phyloP scores from a whole-genome alignment of 129 eudicot species.

The Dittrichia graveolens region DNA sequence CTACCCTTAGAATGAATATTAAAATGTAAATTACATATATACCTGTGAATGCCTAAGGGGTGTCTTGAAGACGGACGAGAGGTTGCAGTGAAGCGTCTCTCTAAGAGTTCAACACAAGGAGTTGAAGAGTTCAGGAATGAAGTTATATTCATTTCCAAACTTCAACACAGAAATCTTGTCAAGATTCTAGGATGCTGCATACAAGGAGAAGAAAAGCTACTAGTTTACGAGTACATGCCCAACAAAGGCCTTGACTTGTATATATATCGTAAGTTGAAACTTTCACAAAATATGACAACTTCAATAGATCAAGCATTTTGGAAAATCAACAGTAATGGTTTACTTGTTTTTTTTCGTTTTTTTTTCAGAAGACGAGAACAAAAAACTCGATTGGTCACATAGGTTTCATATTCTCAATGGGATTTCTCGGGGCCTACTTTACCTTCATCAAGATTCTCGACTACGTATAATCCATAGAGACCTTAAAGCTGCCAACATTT shows the following conservation, averaged over 20 bases:
- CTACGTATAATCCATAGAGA: conserved; percentile 56
- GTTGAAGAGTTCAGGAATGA: conserved; percentile 55
- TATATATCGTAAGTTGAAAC: background rate
- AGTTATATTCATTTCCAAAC: conserved; percentile 47
- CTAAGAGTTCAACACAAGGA: conserved; percentile 50
- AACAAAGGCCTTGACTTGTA: conserved; percentile 42
- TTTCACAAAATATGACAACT: background rate
- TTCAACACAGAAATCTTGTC: conserved; percentile 71
- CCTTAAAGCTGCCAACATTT: conserved; percentile 53
- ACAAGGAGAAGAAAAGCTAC: conserved; percentile 47
- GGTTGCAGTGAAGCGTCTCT: conserved; percentile 63
- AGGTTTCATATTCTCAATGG: conserved; percentile 45
- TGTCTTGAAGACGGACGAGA: conserved; percentile 43
- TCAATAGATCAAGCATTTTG: too few relatives aligned
- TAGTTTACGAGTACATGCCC: conserved; percentile 51
- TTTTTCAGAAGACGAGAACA: conserved; percentile 27
- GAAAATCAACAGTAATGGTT: too few relatives aligned
- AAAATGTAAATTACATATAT: too few relatives aligned
- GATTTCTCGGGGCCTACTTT: conserved; percentile 51
- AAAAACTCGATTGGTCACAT: conserved; percentile 36
- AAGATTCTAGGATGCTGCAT: conserved; percentile 61
- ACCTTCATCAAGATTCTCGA: conserved; percentile 56
- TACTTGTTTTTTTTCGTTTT: too few relatives aligned
- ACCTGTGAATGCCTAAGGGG: conserved; percentile 7
- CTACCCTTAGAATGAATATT: too few relatives aligned